phyloP scores from a whole-genome alignment of 2,329 filamentous ascomycete genomes.

The Aspergillus cejpii region DNA sequence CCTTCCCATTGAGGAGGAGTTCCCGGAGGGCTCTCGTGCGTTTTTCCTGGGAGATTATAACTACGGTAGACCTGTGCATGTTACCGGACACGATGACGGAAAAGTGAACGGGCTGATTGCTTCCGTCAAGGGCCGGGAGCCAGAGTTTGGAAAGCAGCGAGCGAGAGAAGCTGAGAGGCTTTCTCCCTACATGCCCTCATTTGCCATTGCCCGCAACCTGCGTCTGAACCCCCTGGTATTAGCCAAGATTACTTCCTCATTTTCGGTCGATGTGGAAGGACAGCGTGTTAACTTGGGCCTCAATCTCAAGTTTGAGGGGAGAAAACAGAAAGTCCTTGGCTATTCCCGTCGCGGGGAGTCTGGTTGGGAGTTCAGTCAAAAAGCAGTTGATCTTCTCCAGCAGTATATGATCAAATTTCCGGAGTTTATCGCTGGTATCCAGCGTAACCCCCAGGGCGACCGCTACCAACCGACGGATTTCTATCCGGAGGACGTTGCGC shows the following conservation, averaged over 20 bases:
- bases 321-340: slow-evolving; percentile 90
- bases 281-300: slow-evolving; percentile 83
- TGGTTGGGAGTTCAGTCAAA: slow-evolving; percentile 92
- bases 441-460: slow-evolving; percentile 75
- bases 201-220: slow-evolving; percentile 75
- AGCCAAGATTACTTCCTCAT: slow-evolving; percentile 94
- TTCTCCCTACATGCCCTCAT: slow-evolving; percentile 78
- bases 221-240: slow-evolving; percentile 77
- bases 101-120: slow-evolving; percentile 76
- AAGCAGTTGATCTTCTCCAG: slow-evolving; percentile 71
- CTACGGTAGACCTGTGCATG: slow-evolving; percentile 82
- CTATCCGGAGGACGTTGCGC: slow-evolving; percentile 67
- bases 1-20: slow-evolving; percentile 85
- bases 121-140: slow-evolving; percentile 63
- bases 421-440: slow-evolving; percentile 86
- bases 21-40: slow-evolving; percentile 70
- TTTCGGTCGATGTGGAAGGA: slow-evolving; percentile 74
- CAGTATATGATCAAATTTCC: slow-evolving; percentile 93
- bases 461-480: slow-evolving; percentile 80
- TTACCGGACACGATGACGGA: slow-evolving; percentile 65
- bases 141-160: slow-evolving; percentile 71
- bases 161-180: slow-evolving; percentile 62
- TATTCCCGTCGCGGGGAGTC: slow-evolving; percentile 80
- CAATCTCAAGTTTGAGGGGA: slow-evolving; percentile 94
- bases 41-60: slow-evolving; percentile 94